A percentile compares a stretch with the other conserved stretches of the same genome.
Conservation (phyloP, 1,284 basidiomycete genomes). For the Vanrija pseudolonga region DNA sequence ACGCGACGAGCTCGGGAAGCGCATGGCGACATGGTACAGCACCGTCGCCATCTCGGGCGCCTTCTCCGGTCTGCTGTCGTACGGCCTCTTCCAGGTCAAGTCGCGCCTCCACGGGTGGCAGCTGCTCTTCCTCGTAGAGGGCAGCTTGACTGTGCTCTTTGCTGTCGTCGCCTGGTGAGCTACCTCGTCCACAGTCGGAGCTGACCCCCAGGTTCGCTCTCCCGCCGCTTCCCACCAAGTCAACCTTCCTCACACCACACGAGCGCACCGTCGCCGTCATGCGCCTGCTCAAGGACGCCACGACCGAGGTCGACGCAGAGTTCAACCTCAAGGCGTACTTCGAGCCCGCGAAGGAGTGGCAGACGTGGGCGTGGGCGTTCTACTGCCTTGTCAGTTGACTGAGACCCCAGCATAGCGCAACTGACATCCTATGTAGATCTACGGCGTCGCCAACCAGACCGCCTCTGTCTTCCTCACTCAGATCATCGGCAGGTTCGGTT, state of each 20-base stretch:
- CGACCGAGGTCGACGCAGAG: background rate
- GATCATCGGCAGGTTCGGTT: slow-evolving; percentile 23
- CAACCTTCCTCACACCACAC: slow-evolving; percentile 9
- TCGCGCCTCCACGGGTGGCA: slow-evolving; percentile 52
- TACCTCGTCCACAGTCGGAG: no score
- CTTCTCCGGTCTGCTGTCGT: slow-evolving; percentile 49
- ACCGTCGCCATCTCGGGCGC: slow-evolving; percentile 30
- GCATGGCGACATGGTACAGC: slow-evolving; percentile 55
- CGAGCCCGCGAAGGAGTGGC: slow-evolving; percentile 7
- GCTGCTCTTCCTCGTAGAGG: slow-evolving; percentile 56
- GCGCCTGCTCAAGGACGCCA: slow-evolving; percentile 13
- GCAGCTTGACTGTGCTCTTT: slow-evolving; percentile 41
- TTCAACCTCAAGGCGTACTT: slow-evolving; percentile 8
- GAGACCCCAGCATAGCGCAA: background rate
- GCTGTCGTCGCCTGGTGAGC: slow-evolving; percentile 44
- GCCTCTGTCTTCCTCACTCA: slow-evolving; percentile 46
- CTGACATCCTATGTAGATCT: slow-evolving; percentile 51
- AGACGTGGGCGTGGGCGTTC: slow-evolving; percentile 14
- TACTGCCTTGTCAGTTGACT: slow-evolving; percentile 3
- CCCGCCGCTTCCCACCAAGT: no score
- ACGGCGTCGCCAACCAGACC: slow-evolving; percentile 48
- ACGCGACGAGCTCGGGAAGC: slow-evolving; percentile 54
- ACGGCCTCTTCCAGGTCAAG: slow-evolving; percentile 53
- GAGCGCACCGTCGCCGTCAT: slow-evolving; percentile 12
- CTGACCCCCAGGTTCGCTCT: no score